Conservation (phyloP, 176 grass and related monocot species). For the Eremochloa ophiuroides region DNA sequence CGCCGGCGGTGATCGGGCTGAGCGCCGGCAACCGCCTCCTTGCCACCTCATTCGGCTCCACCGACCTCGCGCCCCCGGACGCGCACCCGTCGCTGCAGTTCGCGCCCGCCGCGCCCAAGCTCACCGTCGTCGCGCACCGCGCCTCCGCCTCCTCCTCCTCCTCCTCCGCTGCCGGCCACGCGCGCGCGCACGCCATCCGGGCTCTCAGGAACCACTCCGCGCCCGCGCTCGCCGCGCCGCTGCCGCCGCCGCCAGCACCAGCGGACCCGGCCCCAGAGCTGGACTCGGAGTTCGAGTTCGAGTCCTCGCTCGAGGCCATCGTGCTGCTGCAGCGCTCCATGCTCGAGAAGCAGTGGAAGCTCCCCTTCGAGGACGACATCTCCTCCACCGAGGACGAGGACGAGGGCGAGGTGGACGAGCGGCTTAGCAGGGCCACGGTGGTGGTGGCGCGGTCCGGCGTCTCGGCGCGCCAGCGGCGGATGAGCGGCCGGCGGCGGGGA, state of each 20-base stretch:
- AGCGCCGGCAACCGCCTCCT: constrained; percentile 85
- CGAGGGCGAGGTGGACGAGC: background rate
- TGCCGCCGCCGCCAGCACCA: background rate
- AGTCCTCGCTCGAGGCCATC: constrained; percentile 70
- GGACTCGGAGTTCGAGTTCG: constrained; percentile 23
- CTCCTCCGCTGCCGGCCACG: background rate
- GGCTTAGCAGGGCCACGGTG: background rate
- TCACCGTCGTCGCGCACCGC: constrained; percentile 41
- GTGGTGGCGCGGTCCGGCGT: constrained; percentile 54
- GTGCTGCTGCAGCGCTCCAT: constrained; percentile 81
- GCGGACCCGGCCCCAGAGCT: background rate
- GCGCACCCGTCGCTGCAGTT: constrained; percentile 24
- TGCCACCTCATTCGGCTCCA: constrained; percentile 47
- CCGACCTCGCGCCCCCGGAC: constrained; percentile 33
- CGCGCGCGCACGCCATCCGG: constrained; percentile 58
- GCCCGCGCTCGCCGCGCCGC: constrained; percentile 30
- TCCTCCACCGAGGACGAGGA: constrained; percentile 2
- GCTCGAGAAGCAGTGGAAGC: constrained; percentile 97
- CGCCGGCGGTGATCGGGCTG: constrained; percentile 77
- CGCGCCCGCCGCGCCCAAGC: constrained; percentile 40
- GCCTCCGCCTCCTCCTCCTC: constrained; percentile 39
- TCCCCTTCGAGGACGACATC: constrained; percentile 69
- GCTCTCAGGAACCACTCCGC: constrained; percentile 58
- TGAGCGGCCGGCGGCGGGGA: constrained; percentile 39
- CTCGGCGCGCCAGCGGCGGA: constrained; percentile 71